phyloP scores from a whole-genome alignment of 495 filamentous ascomycete species.

The Xeromyces bisporus region DNA sequence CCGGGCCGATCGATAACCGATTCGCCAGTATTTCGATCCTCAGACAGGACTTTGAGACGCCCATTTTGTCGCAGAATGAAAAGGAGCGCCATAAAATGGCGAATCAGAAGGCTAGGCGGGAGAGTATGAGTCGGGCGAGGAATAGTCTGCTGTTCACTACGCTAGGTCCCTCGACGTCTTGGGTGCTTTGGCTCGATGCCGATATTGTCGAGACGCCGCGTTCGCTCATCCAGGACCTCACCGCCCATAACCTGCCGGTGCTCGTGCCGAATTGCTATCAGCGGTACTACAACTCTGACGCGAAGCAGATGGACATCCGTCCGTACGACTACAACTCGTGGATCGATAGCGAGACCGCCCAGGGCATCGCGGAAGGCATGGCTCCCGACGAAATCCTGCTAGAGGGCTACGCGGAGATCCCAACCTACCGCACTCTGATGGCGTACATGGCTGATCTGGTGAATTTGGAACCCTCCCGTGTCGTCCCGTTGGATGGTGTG shows the following conservation, averaged over 20 bases:
- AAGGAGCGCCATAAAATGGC: constrained; percentile 74
- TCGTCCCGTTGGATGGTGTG: constrained; percentile 73
- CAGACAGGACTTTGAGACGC: constrained; percentile 84
- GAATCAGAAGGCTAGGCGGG: constrained; percentile 72
- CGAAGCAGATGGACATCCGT: constrained; percentile 49
- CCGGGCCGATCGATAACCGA: constrained; percentile 56
- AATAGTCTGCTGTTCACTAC: constrained; percentile 97
- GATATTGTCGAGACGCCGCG: constrained; percentile 83
- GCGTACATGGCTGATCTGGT: constrained; percentile 52
- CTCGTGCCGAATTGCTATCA: constrained; percentile 95
- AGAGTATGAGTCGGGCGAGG: constrained; percentile 80
- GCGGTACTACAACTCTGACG: constrained; percentile 58
- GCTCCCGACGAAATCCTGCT: constrained; percentile 78
- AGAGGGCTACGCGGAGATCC: constrained; percentile 83
- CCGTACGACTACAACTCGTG: constrained; percentile 97
- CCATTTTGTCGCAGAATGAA: constrained; percentile 65
- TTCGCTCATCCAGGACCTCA: constrained; percentile 82
- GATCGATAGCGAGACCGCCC: constrained; percentile 69
- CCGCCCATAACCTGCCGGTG: constrained; percentile 66
- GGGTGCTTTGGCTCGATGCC: constrained; percentile 91
- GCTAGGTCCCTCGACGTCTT: constrained; percentile 77
- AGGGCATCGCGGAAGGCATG: constrained; percentile 61
- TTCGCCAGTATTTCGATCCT: constrained; percentile 89
- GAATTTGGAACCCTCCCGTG: constrained; percentile 36
- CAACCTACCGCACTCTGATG: constrained; percentile 85